Evolutionary conservation across 441 rosid species (phyloP), one percentile per base, ranked within the genome.

Genomic region (Bruguiera hainesii): DNA sequence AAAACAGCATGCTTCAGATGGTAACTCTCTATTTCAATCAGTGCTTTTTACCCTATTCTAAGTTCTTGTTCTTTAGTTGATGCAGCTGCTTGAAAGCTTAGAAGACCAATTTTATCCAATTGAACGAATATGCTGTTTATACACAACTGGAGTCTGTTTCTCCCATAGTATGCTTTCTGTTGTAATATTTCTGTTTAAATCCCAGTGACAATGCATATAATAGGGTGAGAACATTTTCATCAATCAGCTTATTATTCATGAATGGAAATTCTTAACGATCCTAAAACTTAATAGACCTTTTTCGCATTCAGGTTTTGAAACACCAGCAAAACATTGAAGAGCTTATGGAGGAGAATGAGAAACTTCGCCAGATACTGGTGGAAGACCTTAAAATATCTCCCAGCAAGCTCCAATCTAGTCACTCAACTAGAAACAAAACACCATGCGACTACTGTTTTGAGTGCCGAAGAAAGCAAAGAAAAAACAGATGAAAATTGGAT

Each of bases 401-500:
- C 0, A 73, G 85, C 78, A 91, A 85, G 79, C 79, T 91, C 33
- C 82, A 81, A 64, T 67, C 69, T 62, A 72, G 83, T 70, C 71
- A 76, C 67, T 73, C 89, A 15, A 72, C 72, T 66, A 78, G 72
- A 70, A 68, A 60, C 64, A 72, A 63, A 69, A 52, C 83, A 65
- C 75, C 88, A 8, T 87, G 97, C 75, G 67, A 73, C 9, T 86
- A 91, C 73, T 94, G 97, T 78, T 91, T 94, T 23, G 82, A 94
- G 63, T 91, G 97, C 80, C 84, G 96, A 75, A 86, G 99, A 80
- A 94, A 87, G 78, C 96, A 81, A 70, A 85, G 96, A 77, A 88
- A 70, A 81, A 60, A 68, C 62, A 76, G 79, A 66, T 64, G 28
- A 69, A 65, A 20, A 21, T 39, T 51, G 28, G 63, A 9, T 63